These are phyloP conservation scores for Leccinellum albellum DNA, from an alignment of 768 basidiomycete genomes.

Conservation along the genomic window DNA sequence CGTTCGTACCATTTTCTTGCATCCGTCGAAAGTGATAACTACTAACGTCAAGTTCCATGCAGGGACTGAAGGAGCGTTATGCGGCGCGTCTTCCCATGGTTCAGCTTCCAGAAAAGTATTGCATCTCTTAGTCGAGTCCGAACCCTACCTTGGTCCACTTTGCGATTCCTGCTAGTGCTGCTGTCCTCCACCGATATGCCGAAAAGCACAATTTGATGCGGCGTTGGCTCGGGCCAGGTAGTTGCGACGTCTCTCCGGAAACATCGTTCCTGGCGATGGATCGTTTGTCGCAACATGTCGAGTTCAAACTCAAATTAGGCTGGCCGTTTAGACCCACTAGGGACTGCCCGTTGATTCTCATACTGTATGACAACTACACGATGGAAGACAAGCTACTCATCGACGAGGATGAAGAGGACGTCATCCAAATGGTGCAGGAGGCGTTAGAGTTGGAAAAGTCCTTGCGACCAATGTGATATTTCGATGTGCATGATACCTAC, in stretches of 20 bases:
- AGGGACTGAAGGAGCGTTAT: neutral
- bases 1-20: no score
- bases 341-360: neutral
- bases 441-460: neutral
- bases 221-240: no score
- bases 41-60: no score
- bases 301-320: neutral
- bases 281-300: neutral
- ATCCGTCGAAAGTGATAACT: no score
- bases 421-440: neutral
- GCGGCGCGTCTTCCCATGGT: neutral
- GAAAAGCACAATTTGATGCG: neutral
- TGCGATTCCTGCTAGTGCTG: neutral
- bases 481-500: neutral
- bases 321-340: neutral
- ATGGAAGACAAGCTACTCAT: neutral
- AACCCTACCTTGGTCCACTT: neutral
- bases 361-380: neutral
- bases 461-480: neutral
- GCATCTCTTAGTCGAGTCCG: neutral
- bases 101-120: neutral
- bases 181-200: neutral
- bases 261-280: neutral
- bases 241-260: neutral
- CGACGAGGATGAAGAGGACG: neutral